These are phyloP conservation scores for Microbotryomycetes sp. DNA, from an alignment of 1,284 basidiomycete species.

Conservation along the genomic window DNA sequence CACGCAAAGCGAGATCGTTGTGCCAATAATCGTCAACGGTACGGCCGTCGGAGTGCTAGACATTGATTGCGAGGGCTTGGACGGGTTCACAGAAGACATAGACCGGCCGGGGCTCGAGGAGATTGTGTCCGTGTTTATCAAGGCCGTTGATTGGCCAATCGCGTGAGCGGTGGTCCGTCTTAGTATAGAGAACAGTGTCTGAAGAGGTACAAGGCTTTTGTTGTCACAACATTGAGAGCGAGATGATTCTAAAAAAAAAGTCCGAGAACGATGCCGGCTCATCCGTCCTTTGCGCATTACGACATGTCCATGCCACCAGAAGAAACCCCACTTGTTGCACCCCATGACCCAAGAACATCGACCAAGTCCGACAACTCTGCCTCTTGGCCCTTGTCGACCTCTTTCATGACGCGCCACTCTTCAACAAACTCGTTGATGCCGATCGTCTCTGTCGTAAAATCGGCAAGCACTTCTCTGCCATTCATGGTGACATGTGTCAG, in stretches of 20 bases:
- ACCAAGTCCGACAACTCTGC: conserved; percentile 26
- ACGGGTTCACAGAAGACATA: conserved; percentile 39
- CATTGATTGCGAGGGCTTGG: conserved; percentile 40
- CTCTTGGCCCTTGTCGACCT: conserved; percentile 32
- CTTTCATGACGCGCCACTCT: conserved; percentile 32
- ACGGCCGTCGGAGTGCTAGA: conserved; percentile 43
- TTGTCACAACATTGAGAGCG: background rate
- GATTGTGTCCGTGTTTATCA: conserved; percentile 31
- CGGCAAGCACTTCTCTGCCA: conserved; percentile 27
- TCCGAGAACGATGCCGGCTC: no score
- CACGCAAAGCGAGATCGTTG: conserved; percentile 41
- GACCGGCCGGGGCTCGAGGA: conserved; percentile 37
- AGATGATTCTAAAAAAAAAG: no score
- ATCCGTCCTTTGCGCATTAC: no score
- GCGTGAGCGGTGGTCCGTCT: background rate
- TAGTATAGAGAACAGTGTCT: no score
- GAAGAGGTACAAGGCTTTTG: no score
- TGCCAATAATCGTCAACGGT: conserved; percentile 37
- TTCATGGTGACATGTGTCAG: no score
- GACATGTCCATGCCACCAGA: background rate
- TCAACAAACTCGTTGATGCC: conserved; percentile 22
- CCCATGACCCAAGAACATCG: conserved; percentile 28
- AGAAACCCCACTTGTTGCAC: background rate
- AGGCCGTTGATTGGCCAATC: conserved; percentile 14
- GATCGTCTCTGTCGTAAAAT: conserved; percentile 27